These are phyloP conservation scores for Metarhizium brunneum DNA, from an alignment of 2,329 filamentous ascomycete species.

Conservation along the genomic window DNA sequence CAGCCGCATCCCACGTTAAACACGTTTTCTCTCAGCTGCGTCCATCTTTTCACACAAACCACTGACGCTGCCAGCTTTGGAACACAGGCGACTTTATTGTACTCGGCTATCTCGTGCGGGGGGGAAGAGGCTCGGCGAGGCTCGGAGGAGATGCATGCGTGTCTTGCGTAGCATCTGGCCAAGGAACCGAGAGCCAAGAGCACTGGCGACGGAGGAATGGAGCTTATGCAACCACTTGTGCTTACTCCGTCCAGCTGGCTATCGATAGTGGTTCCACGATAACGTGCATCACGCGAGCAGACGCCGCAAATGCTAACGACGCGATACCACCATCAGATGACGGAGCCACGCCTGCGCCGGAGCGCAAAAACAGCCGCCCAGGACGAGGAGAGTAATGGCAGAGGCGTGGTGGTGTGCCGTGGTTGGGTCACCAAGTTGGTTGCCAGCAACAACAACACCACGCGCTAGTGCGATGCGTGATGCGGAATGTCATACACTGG, in stretches of 20 bases:
- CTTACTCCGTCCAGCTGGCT: background rate
- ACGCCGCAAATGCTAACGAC: background rate
- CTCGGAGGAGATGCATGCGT: background rate
- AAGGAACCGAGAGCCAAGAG: too few relatives aligned
- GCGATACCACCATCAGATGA: conserved; percentile 1
- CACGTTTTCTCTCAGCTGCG: background rate
- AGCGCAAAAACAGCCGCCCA: background rate
- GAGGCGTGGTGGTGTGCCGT: background rate
- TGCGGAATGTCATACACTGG: background rate
- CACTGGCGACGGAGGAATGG: background rate
- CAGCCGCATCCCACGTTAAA: background rate
- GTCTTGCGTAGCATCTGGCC: background rate
- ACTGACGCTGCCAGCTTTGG: background rate
- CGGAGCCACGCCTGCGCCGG: background rate
- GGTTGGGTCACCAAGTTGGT: background rate
- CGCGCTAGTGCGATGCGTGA: background rate
- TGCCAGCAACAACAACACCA: background rate
- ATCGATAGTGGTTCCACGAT: background rate
- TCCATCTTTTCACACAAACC: background rate
- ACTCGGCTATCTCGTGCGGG: background rate
- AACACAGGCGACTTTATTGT: background rate
- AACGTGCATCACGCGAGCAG: conserved; percentile 4
- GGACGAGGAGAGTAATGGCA: too few relatives aligned
- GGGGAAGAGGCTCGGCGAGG: background rate
- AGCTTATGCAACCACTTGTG: background rate